A percentile compares a stretch with the other conserved stretches of the same genome.
Evolutionary conservation across 2,329 filamentous ascomycete species (phyloP).

Genomic region (Sporothrix sp.): DNA sequence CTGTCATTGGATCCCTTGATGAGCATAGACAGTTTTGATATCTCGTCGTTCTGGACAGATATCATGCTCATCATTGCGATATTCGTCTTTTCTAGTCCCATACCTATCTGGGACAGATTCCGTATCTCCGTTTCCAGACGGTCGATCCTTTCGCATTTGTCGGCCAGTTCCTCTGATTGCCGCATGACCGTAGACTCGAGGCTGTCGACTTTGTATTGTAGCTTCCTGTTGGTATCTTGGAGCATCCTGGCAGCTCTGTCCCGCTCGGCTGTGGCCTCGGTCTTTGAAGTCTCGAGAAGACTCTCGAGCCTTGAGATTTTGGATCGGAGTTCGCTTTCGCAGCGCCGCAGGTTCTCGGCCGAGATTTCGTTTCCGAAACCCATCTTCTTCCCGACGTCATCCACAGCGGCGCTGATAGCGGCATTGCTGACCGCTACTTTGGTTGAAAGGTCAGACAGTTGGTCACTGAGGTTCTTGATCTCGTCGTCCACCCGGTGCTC

Average conservation of each 20-base stretch:
- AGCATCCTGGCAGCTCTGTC: background rate
- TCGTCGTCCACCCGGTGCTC: constrained; percentile 17
- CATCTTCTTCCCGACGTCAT: constrained; percentile 2
- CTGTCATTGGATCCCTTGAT: background rate
- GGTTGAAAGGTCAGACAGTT: constrained; percentile 14
- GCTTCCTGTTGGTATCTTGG: constrained; percentile 4
- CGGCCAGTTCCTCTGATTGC: constrained; percentile 5
- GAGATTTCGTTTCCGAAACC: background rate
- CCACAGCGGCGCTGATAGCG: background rate
- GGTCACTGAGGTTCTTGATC: constrained; percentile 10
- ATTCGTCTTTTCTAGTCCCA: background rate
- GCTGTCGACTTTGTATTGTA: constrained; percentile 11
- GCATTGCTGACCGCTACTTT: constrained; percentile 12
- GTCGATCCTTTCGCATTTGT: constrained; percentile 6
- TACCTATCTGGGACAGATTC: background rate
- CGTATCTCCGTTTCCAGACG: constrained; percentile 7
- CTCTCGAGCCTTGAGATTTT: constrained; percentile 6
- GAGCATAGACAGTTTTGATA: background rate
- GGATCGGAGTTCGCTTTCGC: constrained; percentile 8
- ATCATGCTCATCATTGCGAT: background rate
- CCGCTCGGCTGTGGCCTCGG: constrained; percentile 2
- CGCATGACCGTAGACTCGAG: constrained; percentile 10
- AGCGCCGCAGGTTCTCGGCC: constrained; percentile 1
- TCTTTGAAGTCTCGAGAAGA: constrained; percentile 9
- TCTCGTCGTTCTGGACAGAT: background rate